Evolutionary conservation across 2,329 filamentous ascomycete species (phyloP).

Genomic region (Madurella fahalii): DNA sequence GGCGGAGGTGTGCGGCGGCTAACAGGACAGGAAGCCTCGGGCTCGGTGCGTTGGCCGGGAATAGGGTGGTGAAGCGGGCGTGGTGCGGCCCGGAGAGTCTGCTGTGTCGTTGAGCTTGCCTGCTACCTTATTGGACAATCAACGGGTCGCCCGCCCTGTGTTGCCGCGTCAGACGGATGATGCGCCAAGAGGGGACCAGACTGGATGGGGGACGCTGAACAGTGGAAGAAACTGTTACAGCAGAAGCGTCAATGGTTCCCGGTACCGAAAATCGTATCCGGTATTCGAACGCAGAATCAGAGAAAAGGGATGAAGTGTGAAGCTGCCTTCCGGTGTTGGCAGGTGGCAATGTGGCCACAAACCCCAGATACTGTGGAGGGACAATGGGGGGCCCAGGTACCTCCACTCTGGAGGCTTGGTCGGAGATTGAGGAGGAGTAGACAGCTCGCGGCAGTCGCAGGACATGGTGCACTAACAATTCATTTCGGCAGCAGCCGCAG

Average conservation of each 20-base stretch:
- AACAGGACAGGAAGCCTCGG: neutral
- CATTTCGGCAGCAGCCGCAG: neutral
- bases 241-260: neutral
- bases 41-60: neutral
- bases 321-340: neutral
- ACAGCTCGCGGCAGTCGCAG: neutral
- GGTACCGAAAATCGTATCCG: neutral
- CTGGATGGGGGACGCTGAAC: neutral
- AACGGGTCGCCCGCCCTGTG: neutral
- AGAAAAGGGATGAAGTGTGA: neutral
- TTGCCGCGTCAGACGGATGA: neutral
- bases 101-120: neutral
- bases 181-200: neutral
- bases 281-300: neutral
- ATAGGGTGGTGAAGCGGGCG: neutral
- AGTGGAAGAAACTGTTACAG: neutral
- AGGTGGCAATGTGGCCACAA: slow-evolving; percentile 25
- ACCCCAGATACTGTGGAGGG: slow-evolving; percentile 9
- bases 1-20: neutral
- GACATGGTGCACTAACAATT: slow-evolving; percentile 20
- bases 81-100: neutral
- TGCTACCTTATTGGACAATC: neutral
- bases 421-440: slow-evolving; percentile 17
- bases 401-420: slow-evolving; percentile 9
- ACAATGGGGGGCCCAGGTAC: slow-evolving; percentile 16